phyloP scores from a whole-genome alignment of 257 asterid species.

The Solanum megistacrolobum region DNA sequence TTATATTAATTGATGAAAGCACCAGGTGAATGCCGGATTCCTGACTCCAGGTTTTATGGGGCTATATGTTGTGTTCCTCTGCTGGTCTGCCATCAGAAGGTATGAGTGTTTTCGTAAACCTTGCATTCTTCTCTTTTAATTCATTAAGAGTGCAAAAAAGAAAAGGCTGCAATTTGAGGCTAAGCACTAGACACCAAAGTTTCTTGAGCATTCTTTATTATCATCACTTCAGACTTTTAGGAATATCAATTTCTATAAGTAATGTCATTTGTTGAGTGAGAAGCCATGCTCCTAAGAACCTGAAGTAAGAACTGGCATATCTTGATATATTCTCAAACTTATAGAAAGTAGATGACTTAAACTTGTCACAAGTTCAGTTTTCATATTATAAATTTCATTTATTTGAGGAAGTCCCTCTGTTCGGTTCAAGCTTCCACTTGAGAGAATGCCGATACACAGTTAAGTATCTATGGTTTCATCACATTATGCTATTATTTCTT shows the following conservation, averaged over 20 bases:
- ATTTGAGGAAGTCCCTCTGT: neutral
- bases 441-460: neutral
- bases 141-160: neutral
- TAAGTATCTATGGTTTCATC: neutral
- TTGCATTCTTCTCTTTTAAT: neutral
- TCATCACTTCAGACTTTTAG: neutral
- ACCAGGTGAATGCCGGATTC: slow-evolving; percentile 35
- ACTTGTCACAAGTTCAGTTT: neutral
- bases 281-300: neutral
- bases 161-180: neutral
- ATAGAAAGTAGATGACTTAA: neutral
- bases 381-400: neutral
- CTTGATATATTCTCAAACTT: neutral
- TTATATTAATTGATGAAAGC: neutral
- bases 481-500: neutral
- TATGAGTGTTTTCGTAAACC: neutral
- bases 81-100: slow-evolving; percentile 60
- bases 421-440: neutral
- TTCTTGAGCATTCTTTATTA: neutral
- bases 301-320: neutral
- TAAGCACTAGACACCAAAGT: neutral
- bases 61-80: slow-evolving; percentile 38
- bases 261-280: neutral
- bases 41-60: slow-evolving; percentile 52
- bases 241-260: neutral